Percentiles rank a stretch among this genome's conserved stretches.
phyloP scores from a whole-genome alignment of 352 stramenopile species.

The Pythium dissotocum region DNA sequence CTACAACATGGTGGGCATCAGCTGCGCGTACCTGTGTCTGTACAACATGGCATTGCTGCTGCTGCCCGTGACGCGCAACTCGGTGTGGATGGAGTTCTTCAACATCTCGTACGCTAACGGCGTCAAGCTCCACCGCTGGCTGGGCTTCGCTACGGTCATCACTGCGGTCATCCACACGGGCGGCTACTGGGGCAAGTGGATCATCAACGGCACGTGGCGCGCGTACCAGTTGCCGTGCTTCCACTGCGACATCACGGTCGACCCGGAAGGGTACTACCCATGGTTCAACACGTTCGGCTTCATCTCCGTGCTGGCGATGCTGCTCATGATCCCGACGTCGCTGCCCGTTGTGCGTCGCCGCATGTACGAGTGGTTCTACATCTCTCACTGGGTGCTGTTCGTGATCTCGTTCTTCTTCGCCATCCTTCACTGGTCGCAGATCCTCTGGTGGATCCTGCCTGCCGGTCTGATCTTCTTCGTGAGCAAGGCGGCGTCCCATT shows the following conservation, averaged over 20 bases:
- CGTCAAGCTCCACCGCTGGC: conserved; percentile 43
- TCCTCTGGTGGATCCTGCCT: conserved; percentile 40
- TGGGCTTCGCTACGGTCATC: conserved; percentile 32
- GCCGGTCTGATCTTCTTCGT: conserved; percentile 39
- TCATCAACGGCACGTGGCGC: conserved; percentile 22
- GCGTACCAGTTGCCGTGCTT: conserved; percentile 39
- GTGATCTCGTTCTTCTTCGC: conserved; percentile 34
- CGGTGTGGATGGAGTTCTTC: conserved; percentile 44
- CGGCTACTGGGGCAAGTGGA: conserved; percentile 26
- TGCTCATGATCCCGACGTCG: conserved; percentile 35
- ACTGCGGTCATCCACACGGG: conserved; percentile 25
- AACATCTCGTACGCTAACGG: conserved; percentile 45
- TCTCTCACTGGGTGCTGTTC: conserved; percentile 41
- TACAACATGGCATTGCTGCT: conserved; percentile 76
- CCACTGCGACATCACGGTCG: conserved; percentile 29
- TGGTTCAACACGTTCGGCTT: conserved; percentile 50
- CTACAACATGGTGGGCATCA: conserved; percentile 47
- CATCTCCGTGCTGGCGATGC: conserved; percentile 35
- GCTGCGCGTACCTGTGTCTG: conserved; percentile 49
- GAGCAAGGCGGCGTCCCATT: conserved; percentile 30
- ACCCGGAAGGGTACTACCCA: conserved; percentile 17
- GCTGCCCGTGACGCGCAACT: conserved; percentile 35
- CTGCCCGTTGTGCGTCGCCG: conserved; percentile 37
- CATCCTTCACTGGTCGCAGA: conserved; percentile 40
- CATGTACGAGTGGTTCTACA: conserved; percentile 46